A percentile compares a stretch with the other conserved stretches of the same genome.
Conservation (phyloP, 2,329 filamentous ascomycete species). For the Talaromyces sp. region DNA sequence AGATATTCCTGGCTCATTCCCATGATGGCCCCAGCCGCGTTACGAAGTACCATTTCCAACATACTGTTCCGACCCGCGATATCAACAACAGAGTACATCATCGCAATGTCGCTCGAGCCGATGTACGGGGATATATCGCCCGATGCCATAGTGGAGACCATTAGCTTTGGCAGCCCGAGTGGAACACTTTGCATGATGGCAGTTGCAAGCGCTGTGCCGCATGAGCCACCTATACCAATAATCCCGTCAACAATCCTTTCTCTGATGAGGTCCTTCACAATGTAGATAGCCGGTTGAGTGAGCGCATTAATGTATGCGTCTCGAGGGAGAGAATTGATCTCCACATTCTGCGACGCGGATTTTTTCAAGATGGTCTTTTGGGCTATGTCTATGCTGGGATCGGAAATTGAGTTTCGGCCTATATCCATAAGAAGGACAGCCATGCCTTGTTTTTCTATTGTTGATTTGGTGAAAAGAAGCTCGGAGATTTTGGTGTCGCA, state of each 20-base stretch:
- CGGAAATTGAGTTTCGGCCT: conserved; percentile 49
- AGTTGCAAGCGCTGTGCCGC: conserved; percentile 63
- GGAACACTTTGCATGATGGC: conserved; percentile 65
- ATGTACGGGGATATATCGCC: conserved; percentile 67
- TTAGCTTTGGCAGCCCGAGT: conserved; percentile 69
- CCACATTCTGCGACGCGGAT: conserved; percentile 16
- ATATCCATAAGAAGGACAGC: conserved; percentile 59
- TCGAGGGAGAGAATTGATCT: conserved; percentile 48
- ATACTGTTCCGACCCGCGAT: conserved; percentile 67
- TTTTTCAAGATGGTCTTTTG: conserved; percentile 48
- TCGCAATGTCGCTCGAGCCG: conserved; percentile 67
- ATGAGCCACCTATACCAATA: conserved; percentile 64
- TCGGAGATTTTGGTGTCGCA: conserved; percentile 68
- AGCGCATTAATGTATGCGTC: conserved; percentile 62
- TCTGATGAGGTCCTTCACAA: conserved; percentile 46
- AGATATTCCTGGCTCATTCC: conserved; percentile 59
- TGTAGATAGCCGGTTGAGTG: conserved; percentile 50
- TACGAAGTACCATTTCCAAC: conserved; percentile 60
- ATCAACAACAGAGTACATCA: conserved; percentile 74
- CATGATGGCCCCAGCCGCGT: conserved; percentile 64
- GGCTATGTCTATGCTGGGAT: conserved; percentile 53
- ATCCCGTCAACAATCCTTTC: conserved; percentile 55
- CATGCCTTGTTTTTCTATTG: conserved; percentile 41
- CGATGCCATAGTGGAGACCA: conserved; percentile 70
- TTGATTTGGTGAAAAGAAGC: conserved; percentile 56